phyloP scores from a whole-genome alignment of 768 basidiomycete species.

The Tylopilus sp. region DNA sequence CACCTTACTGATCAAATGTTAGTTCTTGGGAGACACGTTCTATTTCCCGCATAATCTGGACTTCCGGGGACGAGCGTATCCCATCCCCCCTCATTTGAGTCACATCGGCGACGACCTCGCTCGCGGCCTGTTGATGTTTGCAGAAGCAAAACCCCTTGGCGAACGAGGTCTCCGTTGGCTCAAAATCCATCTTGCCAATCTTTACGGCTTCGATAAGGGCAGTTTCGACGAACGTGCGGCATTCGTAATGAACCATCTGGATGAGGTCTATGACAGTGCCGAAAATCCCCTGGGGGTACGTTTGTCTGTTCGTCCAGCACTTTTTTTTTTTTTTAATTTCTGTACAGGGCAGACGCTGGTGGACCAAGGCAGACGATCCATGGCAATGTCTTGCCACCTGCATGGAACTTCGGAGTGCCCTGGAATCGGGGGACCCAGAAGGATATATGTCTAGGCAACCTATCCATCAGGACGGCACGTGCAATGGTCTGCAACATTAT shows the following conservation, averaged over 20 bases:
- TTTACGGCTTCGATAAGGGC: constrained; percentile 93
- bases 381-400: constrained; percentile 97
- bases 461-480: constrained; percentile 97
- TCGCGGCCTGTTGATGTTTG: constrained; percentile 84
- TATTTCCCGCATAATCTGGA: constrained; percentile 96
- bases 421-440: constrained; percentile 63
- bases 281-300: constrained; percentile 71
- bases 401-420: constrained; percentile 80
- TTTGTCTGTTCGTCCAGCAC: constrained; percentile 6
- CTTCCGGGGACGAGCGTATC: constrained; percentile 96
- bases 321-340: constrained; percentile 3
- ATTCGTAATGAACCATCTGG: constrained; percentile 69
- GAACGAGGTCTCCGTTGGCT: constrained; percentile 88
- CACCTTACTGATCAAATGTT: neutral
- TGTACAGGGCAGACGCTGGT: constrained; percentile 74
- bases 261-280: constrained; percentile 80
- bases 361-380: constrained; percentile 88
- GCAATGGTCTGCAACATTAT: constrained; percentile 98
- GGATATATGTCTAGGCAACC: constrained; percentile 69
- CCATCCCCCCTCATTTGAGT: constrained; percentile 91
- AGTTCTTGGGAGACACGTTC: constrained; percentile 86
- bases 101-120: constrained; percentile 95
- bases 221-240: constrained; percentile 88
- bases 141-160: constrained; percentile 74
- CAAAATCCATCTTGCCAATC: constrained; percentile 90